Evolutionary conservation across 495 filamentous ascomycete genomes (phyloP).

Genomic region (Penicillium cosmopolitanum): DNA sequence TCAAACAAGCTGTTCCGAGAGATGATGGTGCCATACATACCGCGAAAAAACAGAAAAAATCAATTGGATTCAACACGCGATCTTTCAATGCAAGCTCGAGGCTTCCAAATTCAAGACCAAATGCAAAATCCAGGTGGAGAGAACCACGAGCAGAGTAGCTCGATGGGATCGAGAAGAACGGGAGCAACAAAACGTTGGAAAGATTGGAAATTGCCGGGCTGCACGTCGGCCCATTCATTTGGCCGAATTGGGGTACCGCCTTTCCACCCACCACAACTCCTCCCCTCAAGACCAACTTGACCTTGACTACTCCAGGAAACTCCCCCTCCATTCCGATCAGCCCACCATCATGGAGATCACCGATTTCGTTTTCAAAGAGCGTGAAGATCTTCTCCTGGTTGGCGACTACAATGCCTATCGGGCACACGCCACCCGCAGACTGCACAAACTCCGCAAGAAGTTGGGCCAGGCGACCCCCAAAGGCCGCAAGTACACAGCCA

Average conservation of each 20-base stretch:
- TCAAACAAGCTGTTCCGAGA: constrained; percentile 22
- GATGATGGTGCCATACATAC: constrained; percentile 27
- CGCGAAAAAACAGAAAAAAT: constrained; percentile 16
- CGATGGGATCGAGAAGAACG: background rate
- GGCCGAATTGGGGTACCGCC: constrained; percentile 44
- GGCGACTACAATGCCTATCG: constrained; percentile 91
- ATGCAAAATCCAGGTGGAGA: background rate
- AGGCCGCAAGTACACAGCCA: constrained; percentile 79
- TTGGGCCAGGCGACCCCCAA: constrained; percentile 80
- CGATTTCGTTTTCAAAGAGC: constrained; percentile 71
- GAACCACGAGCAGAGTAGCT: background rate
- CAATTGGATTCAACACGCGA: constrained; percentile 6
- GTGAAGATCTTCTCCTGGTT: constrained; percentile 80
- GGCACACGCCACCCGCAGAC: constrained; percentile 73
- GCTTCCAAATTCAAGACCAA: background rate
- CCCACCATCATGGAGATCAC: constrained; percentile 80
- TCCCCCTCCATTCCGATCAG: constrained; percentile 14
- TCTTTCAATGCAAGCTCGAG: constrained; percentile 9
- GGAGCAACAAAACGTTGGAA: constrained; percentile 5
- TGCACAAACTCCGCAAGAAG: constrained; percentile 83
- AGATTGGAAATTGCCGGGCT: constrained; percentile 30
- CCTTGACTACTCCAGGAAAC: constrained; percentile 15
- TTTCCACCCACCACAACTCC: constrained; percentile 13
- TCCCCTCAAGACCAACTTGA: constrained; percentile 29
- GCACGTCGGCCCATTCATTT: constrained; percentile 40